Conservation (phyloP, 139 green algal species). For the Diplosphaera chodatii region DNA sequence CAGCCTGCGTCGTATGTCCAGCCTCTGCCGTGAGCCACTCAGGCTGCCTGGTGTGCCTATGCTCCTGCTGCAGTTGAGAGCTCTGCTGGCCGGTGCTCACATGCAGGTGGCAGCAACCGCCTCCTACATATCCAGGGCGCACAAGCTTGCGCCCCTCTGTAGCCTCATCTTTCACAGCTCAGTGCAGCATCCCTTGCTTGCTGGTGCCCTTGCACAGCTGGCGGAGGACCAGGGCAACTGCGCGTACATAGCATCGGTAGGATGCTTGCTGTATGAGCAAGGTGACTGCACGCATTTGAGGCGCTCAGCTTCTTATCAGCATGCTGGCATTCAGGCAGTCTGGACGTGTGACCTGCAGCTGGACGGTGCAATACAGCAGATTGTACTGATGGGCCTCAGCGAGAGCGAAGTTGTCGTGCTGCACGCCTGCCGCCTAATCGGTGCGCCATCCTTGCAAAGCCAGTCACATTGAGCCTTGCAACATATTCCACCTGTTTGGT, state of each 20-base stretch:
- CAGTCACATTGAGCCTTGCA: too few relatives aligned
- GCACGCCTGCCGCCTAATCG: slow-evolving; percentile 50
- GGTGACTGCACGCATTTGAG: too few relatives aligned
- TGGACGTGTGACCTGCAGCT: slow-evolving; percentile 35
- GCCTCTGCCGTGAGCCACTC: too few relatives aligned
- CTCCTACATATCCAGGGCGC: slow-evolving; percentile 26
- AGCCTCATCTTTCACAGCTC: slow-evolving; percentile 73
- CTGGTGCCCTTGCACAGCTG: slow-evolving; percentile 70
- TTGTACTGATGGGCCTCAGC: slow-evolving; percentile 79
- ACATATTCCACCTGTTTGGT: too few relatives aligned
- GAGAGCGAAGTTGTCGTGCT: slow-evolving; percentile 66
- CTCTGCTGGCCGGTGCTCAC: too few relatives aligned
- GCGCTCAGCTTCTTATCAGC: too few relatives aligned
- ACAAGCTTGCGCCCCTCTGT: slow-evolving; percentile 78
- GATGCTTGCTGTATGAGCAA: too few relatives aligned
- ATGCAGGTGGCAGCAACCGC: slow-evolving; percentile 30
- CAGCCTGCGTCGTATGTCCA: background rate
- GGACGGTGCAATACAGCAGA: slow-evolving; percentile 80
- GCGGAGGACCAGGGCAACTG: slow-evolving; percentile 74
- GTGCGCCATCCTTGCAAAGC: too few relatives aligned
- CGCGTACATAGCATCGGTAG: slow-evolving; percentile 49
- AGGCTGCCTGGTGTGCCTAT: too few relatives aligned
- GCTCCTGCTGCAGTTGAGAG: too few relatives aligned
- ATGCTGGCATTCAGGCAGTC: too few relatives aligned
- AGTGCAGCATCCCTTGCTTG: slow-evolving; percentile 80